These are phyloP conservation scores for Teratosphaeria gauchensis DNA, from an alignment of 2,329 filamentous ascomycete species.

Conservation along the genomic window DNA sequence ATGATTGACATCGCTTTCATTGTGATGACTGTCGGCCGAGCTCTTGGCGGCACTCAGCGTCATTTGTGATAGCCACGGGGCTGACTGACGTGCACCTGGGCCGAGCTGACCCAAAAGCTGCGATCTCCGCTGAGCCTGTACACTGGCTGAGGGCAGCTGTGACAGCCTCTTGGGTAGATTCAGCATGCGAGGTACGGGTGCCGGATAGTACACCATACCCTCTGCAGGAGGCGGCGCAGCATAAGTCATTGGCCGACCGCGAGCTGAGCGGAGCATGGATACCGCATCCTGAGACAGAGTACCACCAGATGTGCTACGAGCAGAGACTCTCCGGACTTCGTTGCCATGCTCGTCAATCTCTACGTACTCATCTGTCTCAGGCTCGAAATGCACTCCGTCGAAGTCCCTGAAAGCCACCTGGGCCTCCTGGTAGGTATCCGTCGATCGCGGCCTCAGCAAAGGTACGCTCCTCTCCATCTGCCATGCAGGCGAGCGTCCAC, in stretches of 20 bases:
- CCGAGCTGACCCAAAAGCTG: conserved; percentile 52
- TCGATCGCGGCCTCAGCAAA: conserved; percentile 36
- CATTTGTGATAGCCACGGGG: conserved; percentile 33
- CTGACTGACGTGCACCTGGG: conserved; percentile 43
- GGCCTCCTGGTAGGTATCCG: conserved; percentile 56
- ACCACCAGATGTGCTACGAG: conserved; percentile 19
- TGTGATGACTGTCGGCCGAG: conserved; percentile 1
- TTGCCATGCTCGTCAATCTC: conserved; percentile 24
- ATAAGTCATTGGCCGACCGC: conserved; percentile 43
- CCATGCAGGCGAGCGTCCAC: background rate
- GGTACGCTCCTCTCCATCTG: background rate
- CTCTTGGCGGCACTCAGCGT: conserved; percentile 9
- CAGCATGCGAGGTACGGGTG: conserved; percentile 85
- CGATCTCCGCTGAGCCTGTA: conserved; percentile 61
- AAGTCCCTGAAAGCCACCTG: conserved; percentile 66
- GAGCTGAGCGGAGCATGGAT: conserved; percentile 17
- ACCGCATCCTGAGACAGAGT: conserved; percentile 16
- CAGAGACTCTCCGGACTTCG: conserved; percentile 23
- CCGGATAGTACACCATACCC: conserved; percentile 89
- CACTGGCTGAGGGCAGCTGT: conserved; percentile 54
- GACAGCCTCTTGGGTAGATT: conserved; percentile 85
- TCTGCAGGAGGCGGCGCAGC: conserved; percentile 55
- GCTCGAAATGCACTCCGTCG: conserved; percentile 66
- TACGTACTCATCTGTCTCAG: conserved; percentile 35
- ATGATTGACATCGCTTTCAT: background rate